Base-by-base conservation (phyloP, 768 basidiomycete species). In the Russula ochroleuca region DNA sequence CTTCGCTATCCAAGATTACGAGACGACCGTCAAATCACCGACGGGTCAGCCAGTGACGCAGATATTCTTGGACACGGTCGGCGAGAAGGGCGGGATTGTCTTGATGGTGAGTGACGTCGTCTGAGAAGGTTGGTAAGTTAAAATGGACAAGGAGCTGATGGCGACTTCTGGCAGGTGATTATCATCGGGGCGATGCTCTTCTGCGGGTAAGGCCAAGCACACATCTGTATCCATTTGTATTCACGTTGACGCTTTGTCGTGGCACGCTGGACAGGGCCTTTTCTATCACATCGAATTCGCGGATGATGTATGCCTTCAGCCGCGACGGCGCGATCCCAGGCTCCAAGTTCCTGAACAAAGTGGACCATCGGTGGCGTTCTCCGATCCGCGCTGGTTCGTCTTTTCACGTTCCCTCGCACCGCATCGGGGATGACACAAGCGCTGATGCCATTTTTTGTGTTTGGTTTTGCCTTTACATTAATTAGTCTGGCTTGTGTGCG, bases 271-370 rank as follows among this genome's bases (percentile, higher is more conserved):
- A 5, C 60, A 86, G 86, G 15, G 87, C 85, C 0, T 92, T 92
- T 75, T 89, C 87, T 0, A 75, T 92, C 54, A 90, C 89, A 0
- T 85, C 85, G 0, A 92, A 91, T 70, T 87, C 85, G 4, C 80
- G 90, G 0, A 91, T 91, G 89, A 88, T 88, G 85, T 92, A 85
- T 70, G 86, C 88, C 0, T 91, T 90, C 69, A 80, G 87, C 5
- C 81, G 90, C 41, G 90, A 92, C 71, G 85, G 87, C 0, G 88
- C 82, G 13, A 79, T 90, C 28, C 88, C 89, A 0, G 86, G 84
- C 14, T 84, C 84, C 65, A 78, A 71, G 38, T 88, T 85, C 73
- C 85, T 90, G 73, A 81, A 81, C 67, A 80, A 84, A 66, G 88
- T 90, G 38, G 82, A 82, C 72, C 59, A 73, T 13, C 78, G 77